Evolutionary conservation across 148 eudicot genomes (phyloP).

Genomic region (Beta vulgaris): DNA sequence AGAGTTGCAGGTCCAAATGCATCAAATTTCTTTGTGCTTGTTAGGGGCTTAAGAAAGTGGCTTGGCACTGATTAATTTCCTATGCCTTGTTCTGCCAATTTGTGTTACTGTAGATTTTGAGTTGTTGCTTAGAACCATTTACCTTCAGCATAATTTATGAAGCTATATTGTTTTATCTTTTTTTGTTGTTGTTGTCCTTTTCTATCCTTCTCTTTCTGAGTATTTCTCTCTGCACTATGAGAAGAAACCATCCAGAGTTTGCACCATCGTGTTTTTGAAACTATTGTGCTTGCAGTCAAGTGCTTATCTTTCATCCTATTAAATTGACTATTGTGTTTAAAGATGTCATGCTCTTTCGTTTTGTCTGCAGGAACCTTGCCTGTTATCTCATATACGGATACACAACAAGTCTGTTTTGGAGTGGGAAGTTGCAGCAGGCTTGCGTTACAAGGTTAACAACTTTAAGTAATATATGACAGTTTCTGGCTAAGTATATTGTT

Average conservation of each 20-base stretch:
- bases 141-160: neutral
- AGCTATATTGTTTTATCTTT: neutral
- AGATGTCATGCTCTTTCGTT: conserved; percentile 4
- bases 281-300: neutral
- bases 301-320: neutral
- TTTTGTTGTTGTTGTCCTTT: too few relatives aligned
- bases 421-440: conserved; percentile 83
- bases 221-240: neutral
- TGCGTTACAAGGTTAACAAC: conserved; percentile 69
- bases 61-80: too few relatives aligned
- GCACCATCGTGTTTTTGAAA: neutral
- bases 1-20: neutral
- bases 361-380: conserved; percentile 66
- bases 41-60: too few relatives aligned
- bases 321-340: neutral
- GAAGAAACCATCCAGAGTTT: neutral
- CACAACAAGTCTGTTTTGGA: conserved; percentile 82
- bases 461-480: neutral
- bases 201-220: neutral
- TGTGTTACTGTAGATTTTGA: too few relatives aligned
- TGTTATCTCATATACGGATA: conserved; percentile 69
- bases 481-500: conserved; percentile 2
- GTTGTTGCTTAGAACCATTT: neutral
- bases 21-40: too few relatives aligned
- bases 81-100: too few relatives aligned